Evolutionary conservation across 2,329 filamentous ascomycete genomes (phyloP), one percentile per base, ranked within the genome.

Genomic region (Colletotrichum tofieldiae): DNA sequence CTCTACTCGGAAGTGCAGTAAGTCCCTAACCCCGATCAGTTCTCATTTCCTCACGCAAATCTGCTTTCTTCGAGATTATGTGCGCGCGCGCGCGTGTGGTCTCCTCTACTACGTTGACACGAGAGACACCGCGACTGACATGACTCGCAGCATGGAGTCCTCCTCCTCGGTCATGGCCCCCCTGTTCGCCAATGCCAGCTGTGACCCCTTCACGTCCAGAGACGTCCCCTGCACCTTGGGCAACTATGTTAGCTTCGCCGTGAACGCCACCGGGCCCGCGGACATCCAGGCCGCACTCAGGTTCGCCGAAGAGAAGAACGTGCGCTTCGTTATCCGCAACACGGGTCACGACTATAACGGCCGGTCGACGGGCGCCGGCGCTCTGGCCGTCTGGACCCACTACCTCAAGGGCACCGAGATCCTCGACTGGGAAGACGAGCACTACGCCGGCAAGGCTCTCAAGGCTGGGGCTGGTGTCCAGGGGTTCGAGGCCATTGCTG

Each of bases 381-480:
- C 83, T 0, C 75, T 89, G 1, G 79, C 81, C 1, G 63, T 88
- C 16, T 88, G 87, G 86, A 86, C 82, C 5, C 84, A 86, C 65
- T 74, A 85, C 71, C 76, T 88, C 14, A 87, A 87, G 63, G 76
- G 81, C 32, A 82, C 84, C 37, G 72, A 84, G 43, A 82, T 86
- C 73, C 76, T 83, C 55, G 67, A 73, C 49, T 73, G 67, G 66
- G 67, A 55, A 6, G 62, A 71, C 8, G 67, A 49, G 9, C 32
- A 80, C 51, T 92, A 91, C 77, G 78, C 72, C 1, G 89, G 89
- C 16, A 81, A 81, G 29, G 88, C 88, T 0, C 80, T 89, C 29
- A 87, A 83, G 43, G 76, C 91, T 37, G 88, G 86, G 3, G 85
- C 89, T 5, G 90, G 90, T 51, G 83, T 90, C 0, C 81, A 85